Conservation (phyloP, 1,284 basidiomycete genomes). For the Pseudozyma thailandica region DNA sequence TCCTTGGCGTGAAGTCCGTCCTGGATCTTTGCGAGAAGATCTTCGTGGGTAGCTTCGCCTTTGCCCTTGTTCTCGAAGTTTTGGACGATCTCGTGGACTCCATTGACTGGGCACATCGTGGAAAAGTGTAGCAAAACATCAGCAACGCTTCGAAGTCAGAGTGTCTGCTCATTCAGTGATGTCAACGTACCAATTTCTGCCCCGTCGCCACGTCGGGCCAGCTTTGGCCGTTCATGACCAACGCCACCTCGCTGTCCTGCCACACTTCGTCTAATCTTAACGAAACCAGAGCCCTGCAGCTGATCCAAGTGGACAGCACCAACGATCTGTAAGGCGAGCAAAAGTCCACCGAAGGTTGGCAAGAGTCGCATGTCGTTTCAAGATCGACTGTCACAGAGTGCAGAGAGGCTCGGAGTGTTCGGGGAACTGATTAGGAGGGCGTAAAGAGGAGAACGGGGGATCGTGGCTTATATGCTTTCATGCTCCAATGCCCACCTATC, state of each 20-base stretch:
- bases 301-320: constrained; percentile 6
- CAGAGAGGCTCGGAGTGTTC: not conserved
- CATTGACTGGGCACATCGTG: no score
- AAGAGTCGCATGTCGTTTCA: constrained; percentile 15
- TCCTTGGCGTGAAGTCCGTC: no score
- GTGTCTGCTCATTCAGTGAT: no score
- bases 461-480: no score
- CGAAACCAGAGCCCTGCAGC: constrained; percentile 9
- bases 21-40: not conserved
- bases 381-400: not conserved
- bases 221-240: not conserved
- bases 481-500: no score
- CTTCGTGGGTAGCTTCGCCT: not conserved
- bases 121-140: no score
- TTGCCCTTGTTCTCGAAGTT: not conserved
- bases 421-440: no score
- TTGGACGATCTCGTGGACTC: not conserved
- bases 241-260: not conserved
- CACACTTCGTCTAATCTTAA: constrained; percentile 13
- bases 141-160: no score
- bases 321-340: constrained; percentile 17
- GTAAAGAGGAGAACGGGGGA: no score
- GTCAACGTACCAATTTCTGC: not conserved
- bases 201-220: constrained; percentile 2
- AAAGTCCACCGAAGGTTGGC: constrained; percentile 1